Conservation (phyloP, 1,284 basidiomycete species). For the Irpex rosettiformis region DNA sequence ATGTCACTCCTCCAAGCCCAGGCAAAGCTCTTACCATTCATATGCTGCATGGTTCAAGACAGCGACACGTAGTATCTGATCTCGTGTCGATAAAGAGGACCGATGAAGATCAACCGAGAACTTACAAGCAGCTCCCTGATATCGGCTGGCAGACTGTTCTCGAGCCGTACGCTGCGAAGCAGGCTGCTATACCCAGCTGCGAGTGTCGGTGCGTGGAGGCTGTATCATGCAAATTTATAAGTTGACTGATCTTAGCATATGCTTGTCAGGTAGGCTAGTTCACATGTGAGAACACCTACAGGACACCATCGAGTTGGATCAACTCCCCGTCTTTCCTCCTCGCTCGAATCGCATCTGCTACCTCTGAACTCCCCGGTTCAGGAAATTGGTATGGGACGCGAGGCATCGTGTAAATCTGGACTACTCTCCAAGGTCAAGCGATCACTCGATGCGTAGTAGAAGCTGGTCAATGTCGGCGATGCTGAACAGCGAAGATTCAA, state of each 20-base stretch:
- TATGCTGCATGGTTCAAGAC: constrained; percentile 48
- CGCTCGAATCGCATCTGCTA: constrained; percentile 12
- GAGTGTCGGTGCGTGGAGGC: constrained; percentile 11
- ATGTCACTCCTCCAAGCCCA: too few relatives aligned
- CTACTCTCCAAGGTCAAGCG: too few relatives aligned
- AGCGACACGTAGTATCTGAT: constrained; percentile 49
- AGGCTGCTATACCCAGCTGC: constrained; percentile 22
- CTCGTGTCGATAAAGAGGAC: background rate
- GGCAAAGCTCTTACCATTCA: constrained; percentile 37
- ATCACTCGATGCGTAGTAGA: too few relatives aligned
- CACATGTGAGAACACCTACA: constrained; percentile 2
- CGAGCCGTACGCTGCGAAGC: constrained; percentile 44
- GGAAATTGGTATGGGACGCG: constrained; percentile 13
- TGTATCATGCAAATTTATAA: background rate
- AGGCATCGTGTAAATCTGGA: constrained; percentile 8
- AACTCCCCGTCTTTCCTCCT: constrained; percentile 11
- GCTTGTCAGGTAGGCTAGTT: background rate
- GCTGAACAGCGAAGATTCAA: too few relatives aligned
- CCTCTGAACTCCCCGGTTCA: constrained; percentile 7
- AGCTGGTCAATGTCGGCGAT: too few relatives aligned
- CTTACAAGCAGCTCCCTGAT: constrained; percentile 50
- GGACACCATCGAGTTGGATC: constrained; percentile 11
- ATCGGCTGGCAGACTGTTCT: constrained; percentile 44
- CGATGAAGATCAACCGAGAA: background rate
- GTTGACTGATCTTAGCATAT: background rate